Percentiles rank a stretch among this genome's conserved stretches.
phyloP scores from a whole-genome alignment of 2,329 filamentous ascomycete genomes.

The Albifimbria verrucaria region DNA sequence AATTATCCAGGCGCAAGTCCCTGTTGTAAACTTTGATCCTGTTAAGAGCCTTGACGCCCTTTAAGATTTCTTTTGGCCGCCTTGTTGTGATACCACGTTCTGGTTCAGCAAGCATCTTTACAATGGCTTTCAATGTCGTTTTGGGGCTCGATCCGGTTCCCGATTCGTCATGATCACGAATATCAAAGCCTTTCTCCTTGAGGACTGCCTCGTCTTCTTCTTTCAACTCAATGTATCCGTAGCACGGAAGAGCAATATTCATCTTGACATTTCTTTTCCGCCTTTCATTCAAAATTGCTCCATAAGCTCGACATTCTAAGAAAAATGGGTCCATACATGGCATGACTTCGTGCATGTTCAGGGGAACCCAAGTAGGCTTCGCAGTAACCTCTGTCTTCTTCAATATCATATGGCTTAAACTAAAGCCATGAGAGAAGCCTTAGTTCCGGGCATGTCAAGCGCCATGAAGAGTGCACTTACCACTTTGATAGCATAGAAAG shows the following conservation, averaged over 20 bases:
- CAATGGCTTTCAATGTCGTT: background rate
- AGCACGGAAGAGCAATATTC: background rate
- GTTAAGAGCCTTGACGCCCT: background rate
- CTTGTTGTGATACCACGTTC: background rate
- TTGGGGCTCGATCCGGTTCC: background rate
- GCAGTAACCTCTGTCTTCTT: background rate
- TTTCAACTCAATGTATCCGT: background rate
- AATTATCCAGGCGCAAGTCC: background rate
- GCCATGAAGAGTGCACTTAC: background rate
- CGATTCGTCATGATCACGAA: background rate
- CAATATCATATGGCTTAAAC: background rate
- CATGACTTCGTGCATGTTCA: background rate
- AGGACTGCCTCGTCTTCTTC: background rate
- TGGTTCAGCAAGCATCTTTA: background rate
- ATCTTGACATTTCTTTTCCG: background rate
- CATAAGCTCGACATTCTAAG: background rate
- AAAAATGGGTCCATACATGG: slow-evolving; percentile 1
- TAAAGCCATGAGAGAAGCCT: too few species aligned
- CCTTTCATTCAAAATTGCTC: background rate
- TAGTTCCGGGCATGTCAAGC: too few species aligned
- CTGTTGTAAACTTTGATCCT: background rate
- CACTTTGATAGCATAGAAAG: background rate
- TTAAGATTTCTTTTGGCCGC: background rate
- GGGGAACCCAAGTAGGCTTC: background rate
- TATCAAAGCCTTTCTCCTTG: background rate